A percentile compares a stretch with the other conserved stretches of the same genome.
phyloP scores from a whole-genome alignment of 441 rosid genomes.

The Corymbia calophylla region DNA sequence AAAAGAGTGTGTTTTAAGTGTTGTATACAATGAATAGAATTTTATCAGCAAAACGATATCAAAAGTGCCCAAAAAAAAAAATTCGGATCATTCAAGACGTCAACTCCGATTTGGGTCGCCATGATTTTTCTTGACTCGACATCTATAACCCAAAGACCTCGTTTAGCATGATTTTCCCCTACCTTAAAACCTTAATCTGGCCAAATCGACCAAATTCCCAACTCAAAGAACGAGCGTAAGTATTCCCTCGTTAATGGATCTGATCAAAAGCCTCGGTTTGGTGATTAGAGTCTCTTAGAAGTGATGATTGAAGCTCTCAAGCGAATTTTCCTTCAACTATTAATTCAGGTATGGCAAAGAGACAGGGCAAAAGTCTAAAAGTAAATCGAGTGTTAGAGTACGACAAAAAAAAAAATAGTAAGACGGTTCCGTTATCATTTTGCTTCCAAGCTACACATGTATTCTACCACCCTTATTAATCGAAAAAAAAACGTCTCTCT shows the following conservation, averaged over 20 bases:
- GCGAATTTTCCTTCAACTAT: no score
- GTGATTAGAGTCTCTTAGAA: not conserved
- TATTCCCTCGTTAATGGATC: not conserved
- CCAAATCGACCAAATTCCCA: not conserved
- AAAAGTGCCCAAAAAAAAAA: rapidly evolving
- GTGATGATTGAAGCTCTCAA: not conserved
- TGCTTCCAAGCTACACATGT: not conserved
- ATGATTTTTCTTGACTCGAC: not conserved
- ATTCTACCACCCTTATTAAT: not conserved
- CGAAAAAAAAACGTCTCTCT: not conserved
- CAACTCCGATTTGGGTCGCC: no score
- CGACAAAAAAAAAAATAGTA: no score
- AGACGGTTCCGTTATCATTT: not conserved
- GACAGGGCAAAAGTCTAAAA: no score
- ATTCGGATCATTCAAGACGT: no score
- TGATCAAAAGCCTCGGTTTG: not conserved
- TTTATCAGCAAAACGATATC: not conserved
- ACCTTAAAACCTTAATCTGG: not conserved
- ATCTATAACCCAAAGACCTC: rapidly evolving
- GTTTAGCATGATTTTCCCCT: not conserved
- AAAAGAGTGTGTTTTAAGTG: not conserved
- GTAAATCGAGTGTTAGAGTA: no score
- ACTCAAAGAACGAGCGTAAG: not conserved
- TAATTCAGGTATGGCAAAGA: no score
- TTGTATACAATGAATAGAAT: not conserved